Evolutionary conservation across 2,329 filamentous ascomycete species (phyloP).

Genomic region (Calonectria pseudoreteaudii): DNA sequence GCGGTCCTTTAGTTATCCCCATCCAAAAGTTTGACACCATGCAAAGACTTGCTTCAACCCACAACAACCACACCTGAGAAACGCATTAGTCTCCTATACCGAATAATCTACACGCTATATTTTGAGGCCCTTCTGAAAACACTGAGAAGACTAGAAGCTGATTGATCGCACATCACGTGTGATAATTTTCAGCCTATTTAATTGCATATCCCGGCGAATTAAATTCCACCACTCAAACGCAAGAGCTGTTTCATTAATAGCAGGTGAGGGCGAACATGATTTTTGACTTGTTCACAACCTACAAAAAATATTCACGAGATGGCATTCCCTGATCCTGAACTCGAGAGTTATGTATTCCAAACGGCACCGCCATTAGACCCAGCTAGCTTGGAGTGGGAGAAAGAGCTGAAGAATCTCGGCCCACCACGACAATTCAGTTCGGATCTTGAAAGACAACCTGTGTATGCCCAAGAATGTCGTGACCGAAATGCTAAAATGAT

Average conservation of each 20-base stretch:
- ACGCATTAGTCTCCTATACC: too few relatives aligned
- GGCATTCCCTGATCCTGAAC: conserved; percentile 29
- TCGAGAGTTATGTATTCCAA: conserved; percentile 43
- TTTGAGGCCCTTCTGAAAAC: not conserved
- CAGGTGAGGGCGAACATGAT: not conserved
- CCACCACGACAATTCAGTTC: conserved; percentile 37
- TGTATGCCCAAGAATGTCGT: conserved; percentile 56
- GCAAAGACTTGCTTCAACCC: not conserved
- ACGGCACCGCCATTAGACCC: conserved; percentile 53
- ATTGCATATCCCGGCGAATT: not conserved
- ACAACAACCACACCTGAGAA: too few relatives aligned
- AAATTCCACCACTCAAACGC: conserved; percentile 4
- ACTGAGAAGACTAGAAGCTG: not conserved
- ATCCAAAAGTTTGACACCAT: not conserved
- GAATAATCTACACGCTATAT: not conserved
- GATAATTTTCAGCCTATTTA: not conserved
- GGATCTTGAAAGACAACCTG: conserved; percentile 49
- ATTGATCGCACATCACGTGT: conserved; percentile 1
- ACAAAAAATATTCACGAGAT: conserved; percentile 20
- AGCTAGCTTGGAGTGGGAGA: conserved; percentile 55
- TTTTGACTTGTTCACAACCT: not conserved
- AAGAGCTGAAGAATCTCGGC: conserved; percentile 34
- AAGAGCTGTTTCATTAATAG: not conserved
- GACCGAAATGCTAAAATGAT: conserved; percentile 51
- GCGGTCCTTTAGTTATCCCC: not conserved